A percentile compares a stretch with the other conserved stretches of the same genome.
Conservation (phyloP, 495 filamentous ascomycete genomes). For the Amorphotheca resinae region DNA sequence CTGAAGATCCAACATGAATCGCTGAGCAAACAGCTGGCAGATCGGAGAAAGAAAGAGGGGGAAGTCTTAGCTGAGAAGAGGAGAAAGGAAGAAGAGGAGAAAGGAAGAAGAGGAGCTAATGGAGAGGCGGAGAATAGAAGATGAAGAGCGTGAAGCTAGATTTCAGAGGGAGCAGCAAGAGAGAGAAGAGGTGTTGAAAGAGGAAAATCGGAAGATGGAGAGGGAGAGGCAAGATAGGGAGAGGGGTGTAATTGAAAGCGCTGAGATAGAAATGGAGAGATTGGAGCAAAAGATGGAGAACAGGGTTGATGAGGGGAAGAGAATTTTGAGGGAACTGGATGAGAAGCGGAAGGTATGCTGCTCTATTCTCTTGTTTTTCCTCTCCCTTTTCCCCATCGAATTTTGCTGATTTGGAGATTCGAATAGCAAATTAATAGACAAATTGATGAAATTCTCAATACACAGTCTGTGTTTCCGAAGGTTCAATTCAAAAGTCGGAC, state of each 20-base stretch:
- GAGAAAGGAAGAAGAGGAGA: constrained; percentile 12
- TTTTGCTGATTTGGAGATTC: background rate
- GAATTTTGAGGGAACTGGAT: constrained; percentile 12
- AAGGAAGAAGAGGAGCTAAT: constrained; percentile 13
- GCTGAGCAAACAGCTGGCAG: background rate
- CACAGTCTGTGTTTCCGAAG: constrained; percentile 13
- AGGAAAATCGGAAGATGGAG: constrained; percentile 1
- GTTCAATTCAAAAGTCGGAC: constrained; percentile 11
- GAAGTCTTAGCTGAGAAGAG: constrained; percentile 13
- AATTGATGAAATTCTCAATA: constrained; percentile 13
- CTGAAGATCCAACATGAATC: constrained; percentile 1
- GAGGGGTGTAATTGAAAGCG: constrained; percentile 4
- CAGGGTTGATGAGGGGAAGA: constrained; percentile 15
- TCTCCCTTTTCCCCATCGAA: no score
- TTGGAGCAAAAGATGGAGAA: constrained; percentile 19
- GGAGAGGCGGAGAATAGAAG: constrained; percentile 9
- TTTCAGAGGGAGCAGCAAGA: constrained; percentile 6
- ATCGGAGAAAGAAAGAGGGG: constrained; percentile 9
- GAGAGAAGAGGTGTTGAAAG: constrained; percentile 9
- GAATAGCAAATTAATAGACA: constrained; percentile 12
- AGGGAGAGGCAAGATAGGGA: background rate
- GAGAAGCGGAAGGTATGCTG: constrained; percentile 15
- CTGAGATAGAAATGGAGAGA: constrained; percentile 11
- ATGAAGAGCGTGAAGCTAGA: constrained; percentile 8
- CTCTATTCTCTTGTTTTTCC: background rate